Percentiles rank a stretch among this genome's conserved stretches.
These are phyloP conservation scores for Ustilago hordei DNA, from an alignment of 1,284 basidiomycete species.

Conservation along the genomic window DNA sequence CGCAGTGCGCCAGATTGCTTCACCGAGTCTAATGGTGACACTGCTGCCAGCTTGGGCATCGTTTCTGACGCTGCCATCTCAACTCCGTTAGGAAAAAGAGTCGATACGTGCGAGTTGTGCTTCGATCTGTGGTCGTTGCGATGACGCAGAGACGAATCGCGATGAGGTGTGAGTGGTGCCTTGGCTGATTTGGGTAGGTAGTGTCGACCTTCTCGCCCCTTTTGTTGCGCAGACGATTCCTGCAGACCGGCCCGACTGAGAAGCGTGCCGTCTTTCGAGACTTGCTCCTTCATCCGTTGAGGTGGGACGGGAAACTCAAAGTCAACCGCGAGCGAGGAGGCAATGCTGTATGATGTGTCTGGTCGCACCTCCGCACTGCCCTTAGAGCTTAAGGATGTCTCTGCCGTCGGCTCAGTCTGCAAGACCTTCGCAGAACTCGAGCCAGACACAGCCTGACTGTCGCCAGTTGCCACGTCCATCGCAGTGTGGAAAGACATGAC, in stretches of 20 bases:
- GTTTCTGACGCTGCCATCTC: constrained; percentile 16
- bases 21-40: constrained; percentile 21
- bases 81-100: constrained; percentile 1
- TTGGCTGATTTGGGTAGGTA: background rate
- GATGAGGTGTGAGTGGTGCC: constrained; percentile 9
- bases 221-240: constrained; percentile 22
- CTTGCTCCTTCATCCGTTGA: constrained; percentile 42
- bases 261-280: constrained; percentile 49
- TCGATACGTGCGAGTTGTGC: background rate
- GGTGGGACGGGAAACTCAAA: constrained; percentile 52
- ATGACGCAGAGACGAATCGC: constrained; percentile 30
- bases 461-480: constrained; percentile 9
- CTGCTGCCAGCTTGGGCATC: constrained; percentile 20
- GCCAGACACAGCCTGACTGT: background rate
- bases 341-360: constrained; percentile 39
- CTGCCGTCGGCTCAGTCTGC: background rate
- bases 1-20: constrained; percentile 15
- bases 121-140: constrained; percentile 9
- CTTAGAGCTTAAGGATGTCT: constrained; percentile 9
- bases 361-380: constrained; percentile 16
- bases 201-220: constrained; percentile 26
- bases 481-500: constrained; percentile 41
- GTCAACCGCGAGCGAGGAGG: constrained; percentile 41
- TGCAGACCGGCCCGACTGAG: constrained; percentile 40
- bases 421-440: constrained; percentile 14